Evolutionary conservation across 2,329 filamentous ascomycete species (phyloP).

Genomic region (Fusarium heterosporum): DNA sequence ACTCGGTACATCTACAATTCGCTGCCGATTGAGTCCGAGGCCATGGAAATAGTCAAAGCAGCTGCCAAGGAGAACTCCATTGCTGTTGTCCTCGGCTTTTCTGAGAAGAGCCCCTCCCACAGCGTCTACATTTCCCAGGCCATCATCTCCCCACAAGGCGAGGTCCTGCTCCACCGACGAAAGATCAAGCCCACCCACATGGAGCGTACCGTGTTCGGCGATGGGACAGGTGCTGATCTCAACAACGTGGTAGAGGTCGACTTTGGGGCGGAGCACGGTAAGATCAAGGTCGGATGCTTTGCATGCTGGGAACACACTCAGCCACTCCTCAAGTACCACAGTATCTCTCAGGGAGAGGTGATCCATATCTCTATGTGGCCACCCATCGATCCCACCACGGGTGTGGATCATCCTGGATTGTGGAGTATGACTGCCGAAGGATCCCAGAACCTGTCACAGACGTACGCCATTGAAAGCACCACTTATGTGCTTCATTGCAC

Average conservation of each 20-base stretch:
- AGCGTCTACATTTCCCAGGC: constrained; percentile 60
- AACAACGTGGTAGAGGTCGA: constrained; percentile 54
- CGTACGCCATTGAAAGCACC: constrained; percentile 67
- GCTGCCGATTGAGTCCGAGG: constrained; percentile 54
- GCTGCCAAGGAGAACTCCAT: constrained; percentile 53
- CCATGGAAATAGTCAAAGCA: constrained; percentile 53
- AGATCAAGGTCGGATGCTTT: constrained; percentile 56
- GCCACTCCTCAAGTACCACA: constrained; percentile 62
- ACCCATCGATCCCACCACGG: constrained; percentile 37
- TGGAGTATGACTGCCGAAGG: constrained; percentile 51
- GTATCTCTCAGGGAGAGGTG: constrained; percentile 56
- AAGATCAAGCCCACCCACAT: constrained; percentile 67
- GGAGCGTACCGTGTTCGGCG: constrained; percentile 63
- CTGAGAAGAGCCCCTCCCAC: constrained; percentile 52
- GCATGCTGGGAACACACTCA: constrained; percentile 65
- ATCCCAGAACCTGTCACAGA: constrained; percentile 60
- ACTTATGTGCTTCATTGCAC: constrained; percentile 61
- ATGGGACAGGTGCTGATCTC: constrained; percentile 55
- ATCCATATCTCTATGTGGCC: constrained; percentile 65
- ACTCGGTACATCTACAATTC: constrained; percentile 56
- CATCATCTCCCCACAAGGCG: constrained; percentile 57
- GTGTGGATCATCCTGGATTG: constrained; percentile 40
- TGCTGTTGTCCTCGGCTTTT: constrained; percentile 59
- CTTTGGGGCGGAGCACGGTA: constrained; percentile 49
- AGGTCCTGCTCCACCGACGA: constrained; percentile 55